Evolutionary conservation across 805 yeast genomes (phyloP).

Genomic region (Candida sanyiensis): DNA sequence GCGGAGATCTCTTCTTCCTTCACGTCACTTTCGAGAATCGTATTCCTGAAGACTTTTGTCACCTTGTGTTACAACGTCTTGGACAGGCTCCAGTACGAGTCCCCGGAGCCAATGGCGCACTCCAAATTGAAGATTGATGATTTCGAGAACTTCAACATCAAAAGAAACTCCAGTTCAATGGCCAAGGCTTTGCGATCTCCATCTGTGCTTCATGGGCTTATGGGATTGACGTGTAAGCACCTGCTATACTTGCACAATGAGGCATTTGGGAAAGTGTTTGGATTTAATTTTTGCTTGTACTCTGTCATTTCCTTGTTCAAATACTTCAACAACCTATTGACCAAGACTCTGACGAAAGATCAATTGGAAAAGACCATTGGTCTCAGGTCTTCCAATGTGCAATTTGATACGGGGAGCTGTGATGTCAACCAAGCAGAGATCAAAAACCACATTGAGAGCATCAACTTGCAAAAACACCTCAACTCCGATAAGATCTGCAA

Average conservation of each 20-base stretch:
- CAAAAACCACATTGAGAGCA: neutral
- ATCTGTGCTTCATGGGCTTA: slow-evolving; percentile 13
- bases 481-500: neutral
- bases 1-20: slow-evolving; percentile 15
- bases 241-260: slow-evolving; percentile 11
- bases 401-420: neutral
- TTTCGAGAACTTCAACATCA: slow-evolving; percentile 16
- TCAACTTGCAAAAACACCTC: slow-evolving; percentile 2
- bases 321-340: slow-evolving; percentile 11
- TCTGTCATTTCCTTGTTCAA: slow-evolving; percentile 14
- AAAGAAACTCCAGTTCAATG: slow-evolving; percentile 2
- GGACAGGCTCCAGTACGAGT: slow-evolving; percentile 4
- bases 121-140: slow-evolving; percentile 9
- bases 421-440: neutral
- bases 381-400: neutral
- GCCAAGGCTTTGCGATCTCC: slow-evolving; percentile 12
- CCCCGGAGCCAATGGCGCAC: neutral
- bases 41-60: slow-evolving; percentile 16
- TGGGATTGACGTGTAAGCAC: slow-evolving; percentile 12
- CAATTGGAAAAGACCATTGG: slow-evolving; percentile 6
- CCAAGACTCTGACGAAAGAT: slow-evolving; percentile 9
- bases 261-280: slow-evolving; percentile 15
- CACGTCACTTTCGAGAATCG: slow-evolving; percentile 10
- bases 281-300: slow-evolving; percentile 11
- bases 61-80: slow-evolving; percentile 8